Evolutionary conservation across 1,139 yeast genomes (phyloP).

Genomic region (Candida glucosophila): DNA sequence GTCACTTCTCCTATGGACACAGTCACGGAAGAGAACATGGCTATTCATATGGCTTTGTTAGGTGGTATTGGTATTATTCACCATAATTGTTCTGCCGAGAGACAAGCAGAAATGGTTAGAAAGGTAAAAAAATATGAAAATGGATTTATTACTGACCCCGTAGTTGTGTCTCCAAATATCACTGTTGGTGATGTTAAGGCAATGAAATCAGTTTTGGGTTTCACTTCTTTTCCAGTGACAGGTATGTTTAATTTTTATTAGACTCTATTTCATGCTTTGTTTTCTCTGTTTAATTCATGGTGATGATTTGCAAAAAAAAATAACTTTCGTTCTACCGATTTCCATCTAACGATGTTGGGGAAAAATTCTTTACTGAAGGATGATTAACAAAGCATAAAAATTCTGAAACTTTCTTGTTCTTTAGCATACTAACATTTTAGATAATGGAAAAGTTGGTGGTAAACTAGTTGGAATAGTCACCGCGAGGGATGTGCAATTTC

Average conservation of each 20-base stretch:
- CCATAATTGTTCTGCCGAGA: slow-evolving; percentile 93
- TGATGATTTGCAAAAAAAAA: slow-evolving; percentile 58
- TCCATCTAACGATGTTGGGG: slow-evolving; percentile 98
- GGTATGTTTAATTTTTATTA: slow-evolving; percentile 56
- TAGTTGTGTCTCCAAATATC: slow-evolving; percentile 65
- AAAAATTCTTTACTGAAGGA: no score
- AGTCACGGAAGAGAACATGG: slow-evolving; percentile 96
- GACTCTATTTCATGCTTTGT: slow-evolving; percentile 18
- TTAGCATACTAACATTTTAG: slow-evolving; percentile 43
- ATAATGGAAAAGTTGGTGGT: slow-evolving; percentile 77
- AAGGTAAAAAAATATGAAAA: slow-evolving; percentile 95
- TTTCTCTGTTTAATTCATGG: slow-evolving; percentile 7
- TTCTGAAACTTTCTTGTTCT: background rate
- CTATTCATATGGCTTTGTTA: slow-evolving; percentile 94
- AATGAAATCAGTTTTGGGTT: slow-evolving; percentile 70
- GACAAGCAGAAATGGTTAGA: slow-evolving; percentile 97
- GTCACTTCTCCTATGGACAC: slow-evolving; percentile 99
- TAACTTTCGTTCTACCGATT: slow-evolving; percentile 99
- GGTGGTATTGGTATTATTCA: slow-evolving; percentile 99
- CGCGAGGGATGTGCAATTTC: slow-evolving; percentile 95
- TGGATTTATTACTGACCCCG: slow-evolving; percentile 93
- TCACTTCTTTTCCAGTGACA: slow-evolving; percentile 98
- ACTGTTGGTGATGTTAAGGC: slow-evolving; percentile 78
- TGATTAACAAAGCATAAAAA: no score
- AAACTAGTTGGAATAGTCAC: slow-evolving; percentile 93